Evolutionary conservation across 208 protist species (phyloP).

Genomic region (Lotmaria passim): DNA sequence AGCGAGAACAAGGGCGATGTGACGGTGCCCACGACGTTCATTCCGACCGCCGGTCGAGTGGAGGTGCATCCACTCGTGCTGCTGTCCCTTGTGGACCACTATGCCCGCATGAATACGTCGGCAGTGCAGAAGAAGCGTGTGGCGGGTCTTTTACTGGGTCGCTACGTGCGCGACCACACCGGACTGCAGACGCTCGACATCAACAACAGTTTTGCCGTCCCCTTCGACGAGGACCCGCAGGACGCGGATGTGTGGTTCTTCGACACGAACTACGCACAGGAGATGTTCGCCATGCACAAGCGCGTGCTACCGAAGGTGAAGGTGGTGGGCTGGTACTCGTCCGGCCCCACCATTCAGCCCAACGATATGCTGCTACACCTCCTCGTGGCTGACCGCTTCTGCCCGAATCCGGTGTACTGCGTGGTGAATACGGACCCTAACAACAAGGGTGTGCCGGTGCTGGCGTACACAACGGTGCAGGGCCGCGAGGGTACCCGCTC

Average conservation of each 20-base stretch:
- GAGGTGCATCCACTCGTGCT: constrained; percentile 99
- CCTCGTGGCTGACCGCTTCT: constrained; percentile 93
- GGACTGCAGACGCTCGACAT: constrained; percentile 84
- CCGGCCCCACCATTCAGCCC: constrained; percentile 95
- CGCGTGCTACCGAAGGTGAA: constrained; percentile 98
- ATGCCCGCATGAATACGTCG: constrained; percentile 96
- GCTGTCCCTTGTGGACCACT: constrained; percentile 99
- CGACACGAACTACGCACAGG: constrained; percentile 95
- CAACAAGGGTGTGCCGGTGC: constrained; percentile 90
- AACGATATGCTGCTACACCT: constrained; percentile 98
- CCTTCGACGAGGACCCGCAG: constrained; percentile 99
- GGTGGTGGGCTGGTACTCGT: constrained; percentile 99
- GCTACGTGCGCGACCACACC: constrained; percentile 56
- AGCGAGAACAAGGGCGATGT: constrained; percentile 32
- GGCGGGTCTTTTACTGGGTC: constrained; percentile 97
- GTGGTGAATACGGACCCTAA: constrained; percentile 91
- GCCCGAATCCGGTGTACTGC: constrained; percentile 91
- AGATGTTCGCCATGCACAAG: constrained; percentile 99
- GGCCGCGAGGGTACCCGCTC: constrained; percentile 74
- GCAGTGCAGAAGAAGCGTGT: constrained; percentile 95
- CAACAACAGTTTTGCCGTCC: constrained; percentile 99
- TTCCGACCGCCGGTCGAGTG: constrained; percentile 79
- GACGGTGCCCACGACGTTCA: constrained; percentile 27
- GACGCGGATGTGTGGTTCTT: constrained; percentile 99
- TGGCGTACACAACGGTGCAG: constrained; percentile 91